A percentile compares a stretch with the other conserved stretches of the same genome.
Conservation (phyloP, 768 basidiomycete genomes). For the Tylopilus sp. region DNA sequence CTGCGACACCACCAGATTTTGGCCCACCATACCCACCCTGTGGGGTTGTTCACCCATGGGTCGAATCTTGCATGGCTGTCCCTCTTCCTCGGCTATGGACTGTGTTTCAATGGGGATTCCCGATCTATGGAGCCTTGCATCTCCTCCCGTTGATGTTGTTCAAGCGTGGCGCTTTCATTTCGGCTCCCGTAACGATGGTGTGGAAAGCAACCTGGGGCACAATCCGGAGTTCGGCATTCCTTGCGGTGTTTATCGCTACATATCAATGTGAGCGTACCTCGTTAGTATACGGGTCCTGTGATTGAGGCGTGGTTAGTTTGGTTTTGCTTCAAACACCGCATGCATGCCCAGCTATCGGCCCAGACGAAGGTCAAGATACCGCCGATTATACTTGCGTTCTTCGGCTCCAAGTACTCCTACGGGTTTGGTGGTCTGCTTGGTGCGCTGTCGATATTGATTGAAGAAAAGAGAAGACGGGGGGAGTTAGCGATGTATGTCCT, state of each 20-base stretch:
- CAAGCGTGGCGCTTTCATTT: conserved; percentile 61
- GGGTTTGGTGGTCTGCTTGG: conserved; percentile 71
- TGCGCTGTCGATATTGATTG: conserved; percentile 79
- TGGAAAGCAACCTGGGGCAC: conserved; percentile 67
- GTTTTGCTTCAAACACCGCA: conserved; percentile 64
- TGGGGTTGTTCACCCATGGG: conserved; percentile 73
- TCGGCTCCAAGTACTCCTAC: conserved; percentile 69
- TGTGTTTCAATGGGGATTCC: conserved; percentile 82
- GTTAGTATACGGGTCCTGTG: background rate
- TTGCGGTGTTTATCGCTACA: conserved; percentile 77
- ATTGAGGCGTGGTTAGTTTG: conserved; percentile 37
- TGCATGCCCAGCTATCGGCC: conserved; percentile 48
- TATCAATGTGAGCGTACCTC: conserved; percentile 63
- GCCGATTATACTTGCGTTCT: conserved; percentile 45
- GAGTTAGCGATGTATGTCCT: conserved; percentile 92
- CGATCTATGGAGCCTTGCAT: conserved; percentile 86
- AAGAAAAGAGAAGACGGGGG: conserved; percentile 81
- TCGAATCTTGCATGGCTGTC: conserved; percentile 47
- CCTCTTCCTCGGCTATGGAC: conserved; percentile 59
- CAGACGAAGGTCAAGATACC: conserved; percentile 38
- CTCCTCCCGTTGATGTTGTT: conserved; percentile 85
- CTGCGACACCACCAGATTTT: conserved; percentile 36
- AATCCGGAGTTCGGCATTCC: conserved; percentile 79
- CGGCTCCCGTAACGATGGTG: conserved; percentile 65
- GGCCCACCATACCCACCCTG: conserved; percentile 59